Base-by-base conservation (phyloP, 495 filamentous ascomycete species). In the Clavariopsis aquatica region DNA sequence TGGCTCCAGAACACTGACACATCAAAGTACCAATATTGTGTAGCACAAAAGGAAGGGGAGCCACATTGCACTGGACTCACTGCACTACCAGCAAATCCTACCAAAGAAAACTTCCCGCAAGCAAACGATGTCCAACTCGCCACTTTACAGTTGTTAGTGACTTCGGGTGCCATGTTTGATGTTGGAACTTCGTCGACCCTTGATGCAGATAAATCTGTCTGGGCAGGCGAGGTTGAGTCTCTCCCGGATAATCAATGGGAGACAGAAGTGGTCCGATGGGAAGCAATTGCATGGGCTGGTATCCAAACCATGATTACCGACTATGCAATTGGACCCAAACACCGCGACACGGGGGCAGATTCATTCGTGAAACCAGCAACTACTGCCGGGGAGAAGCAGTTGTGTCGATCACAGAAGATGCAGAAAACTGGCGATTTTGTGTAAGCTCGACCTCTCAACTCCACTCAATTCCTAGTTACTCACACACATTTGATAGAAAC, bases 51-150 rank as follows among this genome's bases (percentile, higher is more conserved):
- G 3, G 20, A 31, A 4, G 47, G 47, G 0, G 6, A 38, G 28
- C 20, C 27, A 38, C 34, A 28, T 26, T 63, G 60, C 52, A 47
- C 60, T 0, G 27, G 26, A 1, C 43, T 63, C 1, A 56, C 7
- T 24, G 38, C 23, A 17, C 38, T 63, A 2, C 60, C 60, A 9
- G 26, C 24, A 17, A 55, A 20, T 6, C 34, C 23, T 8, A 63
- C 51, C 1, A 19, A 22, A 5, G 60, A 46, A 15, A 36, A 63
- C n/a, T 56, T 55, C 29, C 60, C 60, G 1, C 6, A 2, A 2
- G 60, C 60, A n/a, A 63, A 47, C 41, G 46, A 52, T 12, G 22
- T 62, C 29, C 59, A 62, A 22, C 47, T 52, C 19, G 59, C 49
- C 10, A 23, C 49, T 2, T 8, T 62, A 9, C 47, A 54, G 29